Conservation (phyloP, 208 protist genomes). For the Trichomonas vaginalis region DNA sequence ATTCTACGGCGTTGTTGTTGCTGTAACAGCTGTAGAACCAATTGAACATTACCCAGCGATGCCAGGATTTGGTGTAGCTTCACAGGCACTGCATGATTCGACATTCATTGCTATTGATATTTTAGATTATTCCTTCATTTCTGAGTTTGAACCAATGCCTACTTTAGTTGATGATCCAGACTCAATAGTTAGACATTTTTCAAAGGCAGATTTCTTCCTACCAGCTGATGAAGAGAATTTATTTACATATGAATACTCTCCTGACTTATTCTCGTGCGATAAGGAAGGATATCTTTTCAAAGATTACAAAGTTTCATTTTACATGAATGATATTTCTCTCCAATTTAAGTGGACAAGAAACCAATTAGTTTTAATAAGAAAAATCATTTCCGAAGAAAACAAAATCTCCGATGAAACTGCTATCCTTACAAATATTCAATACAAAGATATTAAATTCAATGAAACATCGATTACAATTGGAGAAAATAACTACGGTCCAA, state of each 20-base stretch:
- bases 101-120: neutral
- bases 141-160: slow-evolving; percentile 7
- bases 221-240: neutral
- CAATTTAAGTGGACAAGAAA: neutral
- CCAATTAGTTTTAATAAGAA: neutral
- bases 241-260: neutral
- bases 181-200: neutral
- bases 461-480: neutral
- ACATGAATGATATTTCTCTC: neutral
- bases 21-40: neutral
- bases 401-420: neutral
- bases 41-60: neutral
- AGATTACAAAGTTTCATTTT: neutral
- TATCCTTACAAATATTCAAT: neutral
- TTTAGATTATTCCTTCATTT: neutral
- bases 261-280: neutral
- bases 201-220: neutral
- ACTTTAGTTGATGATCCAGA: neutral
- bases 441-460: neutral
- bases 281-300: neutral
- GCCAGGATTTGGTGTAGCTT: neutral
- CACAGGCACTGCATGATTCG: neutral
- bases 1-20: neutral
- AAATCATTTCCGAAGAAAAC: neutral
- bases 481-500: neutral